Base-by-base conservation (phyloP, 441 rosid species). In the Pelargonium cotyledonis region DNA sequence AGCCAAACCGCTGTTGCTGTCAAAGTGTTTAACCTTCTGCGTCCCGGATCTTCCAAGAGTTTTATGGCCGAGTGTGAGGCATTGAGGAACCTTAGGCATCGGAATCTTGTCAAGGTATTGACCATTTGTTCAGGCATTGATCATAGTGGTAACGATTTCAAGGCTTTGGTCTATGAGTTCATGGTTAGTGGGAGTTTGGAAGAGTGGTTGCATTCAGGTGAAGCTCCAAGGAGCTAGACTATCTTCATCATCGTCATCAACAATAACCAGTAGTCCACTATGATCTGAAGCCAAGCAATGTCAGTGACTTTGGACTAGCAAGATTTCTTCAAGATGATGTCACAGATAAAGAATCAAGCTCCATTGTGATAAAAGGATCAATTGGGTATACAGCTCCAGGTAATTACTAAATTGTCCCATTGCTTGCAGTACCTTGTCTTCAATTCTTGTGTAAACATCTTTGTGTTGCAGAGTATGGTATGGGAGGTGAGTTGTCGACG, bases 161-260 rank as follows among this genome's bases (percentile, higher is more conserved):
- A 73, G 44, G 71, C 71, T 10, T 15, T 63, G 8, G 75, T 72
- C 2, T 66, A 66, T 9, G 63, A 72, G 51, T 66, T 44, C 44
- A 72, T 72, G 75, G 58, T 29, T 38, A 72, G 46, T 9, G 75
- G 70, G 29, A 72, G 67, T 18, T 23, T 72, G 43, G 70, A 66
- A 18, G 31, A 16, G 0, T 66, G 70, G 66, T 8, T 66, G 51
- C 70, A 60, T 18, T 11, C 49, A 61, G 65, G 18, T 35, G 0
- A 47, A 10, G 0, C 11, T 1, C 49, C 1, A 3, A 44, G 19
- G 57, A 38, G 0, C 9, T 66, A 21, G 70, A 72, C 11, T 66
- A 72, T 60, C 70, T 72, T 14, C 75, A 72, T 43, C 66, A 66
- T 26, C 5, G 38, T 44, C 70, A 57, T 1, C 31, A 68, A 14